Evolutionary conservation across 2,329 filamentous ascomycete species (phyloP), one percentile per base, ranked within the genome.

Genomic region (Aureobasidium melanogenum): DNA sequence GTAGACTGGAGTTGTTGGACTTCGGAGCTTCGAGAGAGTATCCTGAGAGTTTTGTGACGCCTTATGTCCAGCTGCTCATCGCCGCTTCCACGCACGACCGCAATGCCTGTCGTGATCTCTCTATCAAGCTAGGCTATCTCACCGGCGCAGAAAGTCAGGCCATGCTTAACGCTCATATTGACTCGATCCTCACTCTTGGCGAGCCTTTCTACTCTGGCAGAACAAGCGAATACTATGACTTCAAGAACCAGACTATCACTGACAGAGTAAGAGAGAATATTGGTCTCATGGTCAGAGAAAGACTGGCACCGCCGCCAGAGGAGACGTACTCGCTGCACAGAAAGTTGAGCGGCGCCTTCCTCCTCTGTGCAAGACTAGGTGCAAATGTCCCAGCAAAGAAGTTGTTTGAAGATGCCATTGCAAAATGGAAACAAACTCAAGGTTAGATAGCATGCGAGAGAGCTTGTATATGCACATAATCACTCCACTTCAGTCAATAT

Each of bases 281-380:
- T 66, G 94, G 94, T 17, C 79, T 96, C 58, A 99, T 99, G 94
- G 81, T 99, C 50, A 84, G 84, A 61, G 94, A 99, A 78, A 79
- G 94, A 38, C 77, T 99, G 22, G 85, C 90, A 17, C 93, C 94
- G 26, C 94, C 95, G 26, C 94, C 94, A 0, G 95, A 99, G 76
- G 94, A 99, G 80, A 99, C 94, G 57, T 99, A 99, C 71, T 93
- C 88, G 72, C 76, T 99, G 69, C 94, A 99, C 75, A 84, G 94
- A 63, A 99, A 99, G 77, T 77, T 99, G 60, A 96, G 91, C 72
- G 94, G 94, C 0, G 95, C 94, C 0, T 99, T 99, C 72, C 75
- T 99, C 69, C 79, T 99, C 19, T 99, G 94, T 73, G 92, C 94
- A 0, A 83, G 86, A 66, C 73, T 99, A 63, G 91, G 90, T 3